Evolutionary conservation across 257 asterid genomes (phyloP), one percentile per base, ranked within the genome.

Genomic region (Ilex asprella): DNA sequence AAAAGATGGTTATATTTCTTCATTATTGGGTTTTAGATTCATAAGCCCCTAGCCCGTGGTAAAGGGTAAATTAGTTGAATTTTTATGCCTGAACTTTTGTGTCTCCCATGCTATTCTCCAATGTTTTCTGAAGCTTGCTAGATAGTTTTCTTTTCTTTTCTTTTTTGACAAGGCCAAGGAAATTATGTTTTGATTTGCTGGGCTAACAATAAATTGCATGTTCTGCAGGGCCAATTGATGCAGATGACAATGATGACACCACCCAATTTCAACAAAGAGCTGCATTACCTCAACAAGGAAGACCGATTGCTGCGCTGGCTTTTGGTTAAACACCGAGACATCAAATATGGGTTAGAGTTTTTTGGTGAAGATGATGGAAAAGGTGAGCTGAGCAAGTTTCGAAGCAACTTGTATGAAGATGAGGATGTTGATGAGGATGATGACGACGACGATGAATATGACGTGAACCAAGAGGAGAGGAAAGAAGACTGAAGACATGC

Each of bases 211-310:
- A n/a, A n/a, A n/a, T n/a, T n/a, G n/a, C n/a, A n/a, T n/a, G n/a
- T n/a, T n/a, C n/a, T 67, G 47, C 60, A 89, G 94, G 97, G 84
- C 56, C 73, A 71, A 54, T 72, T 86, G 76, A 56, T 78, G 73
- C 95, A 89, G 76, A 76, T 89, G 94, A 86, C 91, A 6, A 69
- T 89, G 95, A 89, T 89, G 95, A 75, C 97, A 30, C 94, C 97
- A 3, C 91, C 97, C 65, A 81, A 78, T 67, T 82, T 89, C 30
- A 82, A 82, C 78, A 67, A 55, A 1, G 95, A 89, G 79, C 86
- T 84, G 71, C 73, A 58, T 46, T 89, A 89, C 84, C 86, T 89
- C 46, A 89, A 81, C 89, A 84, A 84, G 81, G 95, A 89, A 65
- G 97, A 89, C 66, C 72, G 94, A 14, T 69, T 89, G 65, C 84